phyloP scores from a whole-genome alignment of 768 basidiomycete species.

The Tubosaeta brunneosetosa region DNA sequence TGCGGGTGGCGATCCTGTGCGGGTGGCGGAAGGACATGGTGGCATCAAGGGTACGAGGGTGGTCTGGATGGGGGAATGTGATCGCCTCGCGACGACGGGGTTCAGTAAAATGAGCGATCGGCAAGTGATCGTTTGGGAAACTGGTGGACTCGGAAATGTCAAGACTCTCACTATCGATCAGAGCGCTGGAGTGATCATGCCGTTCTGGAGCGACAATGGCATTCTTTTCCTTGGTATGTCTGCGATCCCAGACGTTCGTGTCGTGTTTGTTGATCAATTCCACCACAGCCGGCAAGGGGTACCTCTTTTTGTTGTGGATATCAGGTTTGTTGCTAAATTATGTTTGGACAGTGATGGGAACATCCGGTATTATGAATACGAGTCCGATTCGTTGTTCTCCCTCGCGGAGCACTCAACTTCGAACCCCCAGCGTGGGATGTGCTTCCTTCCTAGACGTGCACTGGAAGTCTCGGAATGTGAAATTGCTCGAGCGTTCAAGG shows the following conservation, averaged over 20 bases:
- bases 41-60: conserved; percentile 92
- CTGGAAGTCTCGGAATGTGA: conserved; percentile 90
- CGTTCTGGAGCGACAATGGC: conserved; percentile 95
- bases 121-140: conserved; percentile 88
- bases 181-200: conserved; percentile 91
- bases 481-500: conserved; percentile 92
- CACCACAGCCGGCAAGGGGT: conserved; percentile 80
- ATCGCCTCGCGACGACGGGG: conserved; percentile 89
- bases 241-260: not conserved
- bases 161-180: conserved; percentile 84
- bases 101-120: conserved; percentile 97
- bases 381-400: conserved; percentile 72
- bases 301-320: conserved; percentile 14
- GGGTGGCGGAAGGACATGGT: conserved; percentile 79
- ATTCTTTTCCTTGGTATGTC: conserved; percentile 76
- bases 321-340: conserved; percentile 1
- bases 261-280: conserved; percentile 1
- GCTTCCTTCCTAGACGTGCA: conserved; percentile 89
- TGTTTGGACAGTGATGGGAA: conserved; percentile 74
- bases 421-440: conserved; percentile 95
- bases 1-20: conserved; percentile 73
- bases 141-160: conserved; percentile 64
- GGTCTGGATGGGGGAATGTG: conserved; percentile 85
- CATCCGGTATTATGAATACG: conserved; percentile 96
- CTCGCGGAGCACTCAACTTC: conserved; percentile 83